A percentile compares a stretch with the other conserved stretches of the same genome.
Evolutionary conservation across 2,329 filamentous ascomycete species (phyloP).

Genomic region (Alternaria atra): DNA sequence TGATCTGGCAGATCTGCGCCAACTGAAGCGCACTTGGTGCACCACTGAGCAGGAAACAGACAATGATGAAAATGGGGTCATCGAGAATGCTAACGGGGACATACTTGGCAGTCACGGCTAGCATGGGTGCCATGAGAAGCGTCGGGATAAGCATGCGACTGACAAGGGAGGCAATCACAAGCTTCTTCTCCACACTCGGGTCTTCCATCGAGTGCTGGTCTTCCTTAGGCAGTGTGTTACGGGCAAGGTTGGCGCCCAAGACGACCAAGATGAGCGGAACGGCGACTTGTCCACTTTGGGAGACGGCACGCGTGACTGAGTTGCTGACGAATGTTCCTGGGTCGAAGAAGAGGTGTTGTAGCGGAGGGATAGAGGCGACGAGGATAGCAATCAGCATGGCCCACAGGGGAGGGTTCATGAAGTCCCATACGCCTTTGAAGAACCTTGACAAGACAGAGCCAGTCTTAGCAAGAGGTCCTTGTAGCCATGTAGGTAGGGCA

Average conservation of each 20-base stretch:
- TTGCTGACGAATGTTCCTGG: constrained; percentile 91
- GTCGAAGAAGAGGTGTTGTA: constrained; percentile 88
- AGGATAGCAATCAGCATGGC: constrained; percentile 93
- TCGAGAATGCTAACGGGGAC: constrained; percentile 93
- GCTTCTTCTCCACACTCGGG: constrained; percentile 71
- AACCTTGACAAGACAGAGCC: constrained; percentile 60
- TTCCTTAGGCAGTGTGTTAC: constrained; percentile 81
- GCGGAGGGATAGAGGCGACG: constrained; percentile 83
- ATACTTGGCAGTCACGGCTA: constrained; percentile 88
- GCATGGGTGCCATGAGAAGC: constrained; percentile 86
- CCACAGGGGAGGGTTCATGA: constrained; percentile 99
- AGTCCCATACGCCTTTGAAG: constrained; percentile 78
- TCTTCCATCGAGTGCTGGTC: constrained; percentile 75
- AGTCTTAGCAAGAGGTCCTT: constrained; percentile 58
- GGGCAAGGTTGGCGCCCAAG: constrained; percentile 90
- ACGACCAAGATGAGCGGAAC: constrained; percentile 96
- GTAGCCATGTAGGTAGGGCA: constrained; percentile 62
- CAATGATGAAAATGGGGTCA: constrained; percentile 97
- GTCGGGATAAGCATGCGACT: constrained; percentile 94
- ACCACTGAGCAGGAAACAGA: constrained; percentile 94
- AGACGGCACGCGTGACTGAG: constrained; percentile 87
- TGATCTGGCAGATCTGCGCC: constrained; percentile 98
- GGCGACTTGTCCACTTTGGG: constrained; percentile 86
- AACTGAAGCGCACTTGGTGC: constrained; percentile 93
- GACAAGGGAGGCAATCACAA: constrained; percentile 85